Evolutionary conservation across 169 alveolate species (phyloP).

Genomic region (Blepharisma undulans): DNA sequence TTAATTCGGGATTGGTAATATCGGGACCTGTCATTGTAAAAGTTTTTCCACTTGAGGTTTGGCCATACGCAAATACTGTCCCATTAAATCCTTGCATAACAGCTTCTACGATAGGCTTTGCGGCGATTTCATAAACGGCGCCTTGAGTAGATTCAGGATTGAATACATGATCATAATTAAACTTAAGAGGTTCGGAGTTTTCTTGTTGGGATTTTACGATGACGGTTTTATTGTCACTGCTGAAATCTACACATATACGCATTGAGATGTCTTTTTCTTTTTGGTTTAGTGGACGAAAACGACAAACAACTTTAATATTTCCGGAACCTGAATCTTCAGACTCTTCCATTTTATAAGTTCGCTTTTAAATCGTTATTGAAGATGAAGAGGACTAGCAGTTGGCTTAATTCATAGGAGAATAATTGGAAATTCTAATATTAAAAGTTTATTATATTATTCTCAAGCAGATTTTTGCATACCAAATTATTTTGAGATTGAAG

Average conservation of each 20-base stretch:
- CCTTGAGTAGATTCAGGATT: slow-evolving; percentile 64
- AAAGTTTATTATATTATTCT: no score
- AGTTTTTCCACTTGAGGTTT: slow-evolving; percentile 88
- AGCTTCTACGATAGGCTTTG: slow-evolving; percentile 80
- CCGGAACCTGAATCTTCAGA: slow-evolving; percentile 42
- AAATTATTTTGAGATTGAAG: no score
- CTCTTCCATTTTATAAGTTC: slow-evolving; percentile 7
- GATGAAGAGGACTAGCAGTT: no score
- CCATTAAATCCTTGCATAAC: slow-evolving; percentile 88
- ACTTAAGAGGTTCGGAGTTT: slow-evolving; percentile 32
- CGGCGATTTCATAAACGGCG: slow-evolving; percentile 75
- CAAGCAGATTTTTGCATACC: no score
- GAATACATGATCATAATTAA: slow-evolving; percentile 74
- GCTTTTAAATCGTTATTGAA: background rate
- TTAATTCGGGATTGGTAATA: slow-evolving; percentile 66
- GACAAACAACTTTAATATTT: slow-evolving; percentile 83
- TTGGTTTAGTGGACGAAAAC: slow-evolving; percentile 88
- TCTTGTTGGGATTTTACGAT: slow-evolving; percentile 41
- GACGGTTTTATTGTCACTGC: slow-evolving; percentile 44
- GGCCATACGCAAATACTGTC: slow-evolving; percentile 89
- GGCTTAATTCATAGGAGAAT: no score
- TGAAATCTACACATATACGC: slow-evolving; percentile 47
- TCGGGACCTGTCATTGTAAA: slow-evolving; percentile 79
- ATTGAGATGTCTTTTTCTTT: slow-evolving; percentile 63
- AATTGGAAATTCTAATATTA: no score